Evolutionary conservation across 805 yeast species (phyloP), one percentile per base, ranked within the genome.

Genomic region (Osmozyma mogii): DNA sequence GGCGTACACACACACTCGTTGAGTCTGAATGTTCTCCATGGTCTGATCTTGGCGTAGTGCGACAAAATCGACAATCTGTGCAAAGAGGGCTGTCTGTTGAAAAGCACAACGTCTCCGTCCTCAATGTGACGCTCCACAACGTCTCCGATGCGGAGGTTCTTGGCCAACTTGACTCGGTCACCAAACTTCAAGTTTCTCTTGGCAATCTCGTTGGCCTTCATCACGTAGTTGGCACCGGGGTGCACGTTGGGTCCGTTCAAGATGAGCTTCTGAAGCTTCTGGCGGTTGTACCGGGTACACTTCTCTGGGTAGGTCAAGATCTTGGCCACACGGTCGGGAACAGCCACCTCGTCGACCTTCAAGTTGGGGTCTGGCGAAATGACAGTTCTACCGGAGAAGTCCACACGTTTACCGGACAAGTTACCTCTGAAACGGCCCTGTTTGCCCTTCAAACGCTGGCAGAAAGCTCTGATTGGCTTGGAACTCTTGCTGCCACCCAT

Each of bases 1-100:
- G 98, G 98, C 0, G 98, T 92, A 64, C 98, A 92, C 7, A 92
- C 99, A 79, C 98, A 92, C 58, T 92, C 97, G 53, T 92, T 92
- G 44, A 92, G 69, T 44, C 99, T 70, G 63, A 92, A 84, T 2
- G 99, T 92, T 62, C 98, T 72, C 97, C 97, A 92, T 0, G 98
- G 98, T 50, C 95, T 73, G 45, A 92, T 79, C 51, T 85, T 88
- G 27, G 96, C 99, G 57, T 79, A 88, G 65, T 92, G 99, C 2
- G 96, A 81, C 43, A 92, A 65, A 58, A 92, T 92, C 2, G 96
- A 87, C 28, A 92, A 65, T 54, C 98, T 72, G 58, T 92, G 99
- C 52, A 92, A 68, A 1, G 98, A 92, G 2, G 99, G 99, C 60
- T 92, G 99, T 63, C 99, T 78, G 54, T 92, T 92, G 65, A 92